Conservation (phyloP, 1,284 basidiomycete genomes). For the Entoloma clypeatum region DNA sequence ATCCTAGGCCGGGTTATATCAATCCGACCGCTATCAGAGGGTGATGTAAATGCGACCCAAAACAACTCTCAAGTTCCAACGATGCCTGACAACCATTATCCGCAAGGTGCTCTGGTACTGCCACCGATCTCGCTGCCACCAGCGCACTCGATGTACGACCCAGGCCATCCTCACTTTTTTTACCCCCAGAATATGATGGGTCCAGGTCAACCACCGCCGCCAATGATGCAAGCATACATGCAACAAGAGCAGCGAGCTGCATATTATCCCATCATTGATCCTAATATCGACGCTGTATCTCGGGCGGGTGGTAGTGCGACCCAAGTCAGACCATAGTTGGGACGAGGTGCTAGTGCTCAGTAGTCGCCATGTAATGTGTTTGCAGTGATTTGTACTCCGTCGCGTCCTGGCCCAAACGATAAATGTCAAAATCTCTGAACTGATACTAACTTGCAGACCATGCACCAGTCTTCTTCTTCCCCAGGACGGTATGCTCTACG, state of each 20-base stretch:
- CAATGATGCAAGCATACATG: conserved; percentile 18
- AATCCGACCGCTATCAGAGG: conserved; percentile 5
- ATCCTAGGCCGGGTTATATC: neutral
- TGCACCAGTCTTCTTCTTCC: conserved; percentile 23
- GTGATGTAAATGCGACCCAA: conserved; percentile 6
- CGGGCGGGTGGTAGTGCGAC: conserved; percentile 8
- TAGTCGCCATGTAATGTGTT: too few relatives aligned
- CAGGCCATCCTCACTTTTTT: conserved; percentile 16
- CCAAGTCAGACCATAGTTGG: too few relatives aligned
- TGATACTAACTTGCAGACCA: conserved; percentile 13
- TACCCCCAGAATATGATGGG: conserved; percentile 21
- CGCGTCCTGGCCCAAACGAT: too few relatives aligned
- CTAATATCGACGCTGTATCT: conserved; percentile 29
- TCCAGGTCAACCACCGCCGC: conserved; percentile 20
- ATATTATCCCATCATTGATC: conserved; percentile 40
- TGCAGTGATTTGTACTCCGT: too few relatives aligned
- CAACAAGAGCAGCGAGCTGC: conserved; percentile 15
- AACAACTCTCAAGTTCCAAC: conserved; percentile 7
- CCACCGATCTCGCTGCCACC: too few relatives aligned
- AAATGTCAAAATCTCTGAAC: too few relatives aligned
- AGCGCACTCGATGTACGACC: too few relatives aligned
- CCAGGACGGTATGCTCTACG: conserved; percentile 19
- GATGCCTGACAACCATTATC: conserved; percentile 10
- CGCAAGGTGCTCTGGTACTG: too few relatives aligned
- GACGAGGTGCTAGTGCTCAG: too few relatives aligned